Base-by-base conservation (phyloP, 2,329 filamentous ascomycete species). In the Nannizziopsis barbatae region DNA sequence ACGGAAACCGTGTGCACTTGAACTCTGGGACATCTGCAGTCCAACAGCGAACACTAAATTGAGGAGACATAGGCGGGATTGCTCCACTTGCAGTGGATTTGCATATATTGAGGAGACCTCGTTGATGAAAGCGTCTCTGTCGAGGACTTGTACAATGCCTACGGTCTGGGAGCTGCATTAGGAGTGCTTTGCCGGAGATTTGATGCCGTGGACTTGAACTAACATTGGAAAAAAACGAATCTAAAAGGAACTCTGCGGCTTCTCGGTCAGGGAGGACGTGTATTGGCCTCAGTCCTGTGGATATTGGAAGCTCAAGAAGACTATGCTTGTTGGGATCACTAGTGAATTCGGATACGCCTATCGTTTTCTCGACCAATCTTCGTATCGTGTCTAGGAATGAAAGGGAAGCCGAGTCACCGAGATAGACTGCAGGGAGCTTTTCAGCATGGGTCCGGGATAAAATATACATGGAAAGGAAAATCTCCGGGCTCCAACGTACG, bases 1-100 rank as follows among this genome's bases (percentile, higher is more conserved):
- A 0, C n/a, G 61, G 17, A 43, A 49, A 27, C 41, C 35, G 20
- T 49, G 47, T 14, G 36, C 47, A 7, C 32, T 35, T 1, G 47
- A 49, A 15, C 47, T 44, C 10, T 40, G 33, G 20, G 40, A 43
- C 56, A 2, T 77, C 75, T 14, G 72, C 15, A 83, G 66, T 1
- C 81, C 81, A 44, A 82, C 76, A 1, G 81, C 76, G 41, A 84
- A 74, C 0, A 78, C 74, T 5, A 84, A 66, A 55, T 80, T 77
- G 12, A 84, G 59, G 7, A 80, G 65, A 56, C 80, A 83, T 6
- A 81, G 64, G 54, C 74, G 74, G 0, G 73, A 69, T 5, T 72
- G 68, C 14, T 73, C 68, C 0, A 72, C 67, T 5, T 64, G 65
- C 0, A 77, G 65, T 0, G 76, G 75, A 52, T 77, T 72, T 6